Conservation (phyloP, 1,284 basidiomycete species). For the Boletus sp. region DNA sequence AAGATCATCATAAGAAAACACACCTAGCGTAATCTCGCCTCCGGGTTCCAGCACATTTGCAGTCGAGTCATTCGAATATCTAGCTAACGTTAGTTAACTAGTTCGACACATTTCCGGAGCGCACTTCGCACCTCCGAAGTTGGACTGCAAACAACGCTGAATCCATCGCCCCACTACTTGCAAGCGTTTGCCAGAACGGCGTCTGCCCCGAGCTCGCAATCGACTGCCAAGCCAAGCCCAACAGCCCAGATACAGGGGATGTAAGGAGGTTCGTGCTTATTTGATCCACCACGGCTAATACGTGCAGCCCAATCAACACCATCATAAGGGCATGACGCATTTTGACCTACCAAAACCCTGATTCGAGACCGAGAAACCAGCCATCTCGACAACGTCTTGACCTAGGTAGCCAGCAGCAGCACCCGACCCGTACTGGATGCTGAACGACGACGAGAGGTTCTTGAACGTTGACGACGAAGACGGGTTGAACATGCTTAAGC, state of each 20-base stretch:
- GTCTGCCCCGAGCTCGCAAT: conserved; percentile 37
- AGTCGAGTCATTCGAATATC: conserved; percentile 32
- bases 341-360: conserved; percentile 46
- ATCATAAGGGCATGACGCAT: neutral
- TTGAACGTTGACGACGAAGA: conserved; percentile 35
- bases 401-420: conserved; percentile 39
- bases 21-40: conserved; percentile 35
- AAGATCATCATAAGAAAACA: conserved; percentile 5
- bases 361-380: conserved; percentile 45
- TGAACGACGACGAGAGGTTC: conserved; percentile 25
- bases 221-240: conserved; percentile 35
- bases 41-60: conserved; percentile 34
- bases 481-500: conserved; percentile 22
- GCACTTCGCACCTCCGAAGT: conserved; percentile 37
- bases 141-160: conserved; percentile 43
- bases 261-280: conserved; percentile 20
- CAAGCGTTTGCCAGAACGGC: conserved; percentile 52
- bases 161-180: conserved; percentile 40
- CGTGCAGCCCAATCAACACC: conserved; percentile 4
- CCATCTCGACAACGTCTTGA: conserved; percentile 47
- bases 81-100: conserved; percentile 8
- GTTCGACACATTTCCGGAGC: neutral
- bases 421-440: conserved; percentile 33
- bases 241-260: conserved; percentile 32
- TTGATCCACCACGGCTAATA: conserved; percentile 28